phyloP scores from a whole-genome alignment of 768 basidiomycete genomes.

The Candolleomyces aberdarensis region DNA sequence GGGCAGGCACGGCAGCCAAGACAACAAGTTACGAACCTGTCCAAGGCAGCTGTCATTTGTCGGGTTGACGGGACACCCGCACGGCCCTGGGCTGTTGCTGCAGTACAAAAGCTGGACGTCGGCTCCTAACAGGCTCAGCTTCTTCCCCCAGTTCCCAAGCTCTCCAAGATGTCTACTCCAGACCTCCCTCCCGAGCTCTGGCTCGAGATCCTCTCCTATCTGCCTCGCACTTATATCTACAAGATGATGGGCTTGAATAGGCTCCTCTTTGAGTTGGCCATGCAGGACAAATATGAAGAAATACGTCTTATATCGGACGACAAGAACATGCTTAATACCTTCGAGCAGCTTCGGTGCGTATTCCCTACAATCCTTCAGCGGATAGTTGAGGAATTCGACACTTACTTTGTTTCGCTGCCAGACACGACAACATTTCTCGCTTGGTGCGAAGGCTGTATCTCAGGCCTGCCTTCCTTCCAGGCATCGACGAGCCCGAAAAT shows the following conservation, averaged over 20 bases:
- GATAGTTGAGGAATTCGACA: background rate
- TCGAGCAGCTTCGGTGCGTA: slow-evolving; percentile 21
- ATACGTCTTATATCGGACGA: slow-evolving; percentile 24
- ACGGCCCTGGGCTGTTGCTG: no score
- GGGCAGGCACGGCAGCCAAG: no score
- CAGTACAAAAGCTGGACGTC: no score
- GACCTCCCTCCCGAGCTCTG: slow-evolving; percentile 25
- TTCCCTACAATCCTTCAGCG: background rate
- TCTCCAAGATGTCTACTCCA: slow-evolving; percentile 7
- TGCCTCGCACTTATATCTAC: slow-evolving; percentile 17
- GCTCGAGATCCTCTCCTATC: slow-evolving; percentile 23
- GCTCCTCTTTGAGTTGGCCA: slow-evolving; percentile 25
- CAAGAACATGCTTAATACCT: slow-evolving; percentile 14
- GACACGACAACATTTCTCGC: slow-evolving; percentile 15
- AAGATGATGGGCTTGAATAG: slow-evolving; percentile 28
- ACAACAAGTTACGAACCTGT: no score
- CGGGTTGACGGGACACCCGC: no score
- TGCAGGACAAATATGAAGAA: slow-evolving; percentile 27
- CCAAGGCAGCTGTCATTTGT: no score
- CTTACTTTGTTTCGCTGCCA: background rate
- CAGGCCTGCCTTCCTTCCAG: slow-evolving; percentile 24
- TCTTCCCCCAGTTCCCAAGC: background rate
- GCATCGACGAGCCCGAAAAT: slow-evolving; percentile 8
- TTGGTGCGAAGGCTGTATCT: slow-evolving; percentile 24
- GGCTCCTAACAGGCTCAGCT: background rate